A percentile compares a stretch with the other conserved stretches of the same genome.
Evolutionary conservation across 2,329 filamentous ascomycete species (phyloP).

Genomic region (Aspergillus piperis): DNA sequence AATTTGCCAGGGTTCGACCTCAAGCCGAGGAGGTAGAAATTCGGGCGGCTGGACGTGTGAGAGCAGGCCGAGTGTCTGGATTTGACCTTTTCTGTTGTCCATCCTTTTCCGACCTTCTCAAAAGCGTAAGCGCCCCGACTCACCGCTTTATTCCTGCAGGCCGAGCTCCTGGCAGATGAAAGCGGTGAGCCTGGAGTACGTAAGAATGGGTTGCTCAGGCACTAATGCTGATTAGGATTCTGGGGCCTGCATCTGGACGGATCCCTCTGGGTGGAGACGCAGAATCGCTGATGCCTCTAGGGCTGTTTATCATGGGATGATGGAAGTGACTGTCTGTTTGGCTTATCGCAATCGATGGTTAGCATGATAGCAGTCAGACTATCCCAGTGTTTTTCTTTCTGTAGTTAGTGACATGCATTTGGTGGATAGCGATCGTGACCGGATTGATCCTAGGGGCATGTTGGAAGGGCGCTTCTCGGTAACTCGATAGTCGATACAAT

Average conservation of each 20-base stretch:
- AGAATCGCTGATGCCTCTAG: not conserved
- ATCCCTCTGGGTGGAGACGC: not conserved
- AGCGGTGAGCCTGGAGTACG: not conserved
- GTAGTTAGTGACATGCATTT: not conserved
- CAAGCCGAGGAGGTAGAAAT: not conserved
- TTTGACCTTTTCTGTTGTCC: not conserved
- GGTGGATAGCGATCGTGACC: not conserved
- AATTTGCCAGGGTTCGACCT: conserved; percentile 12
- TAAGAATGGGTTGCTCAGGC: not conserved
- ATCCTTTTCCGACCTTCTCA: conserved; percentile 3
- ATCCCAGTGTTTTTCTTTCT: too few species aligned
- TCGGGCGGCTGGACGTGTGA: conserved; percentile 22
- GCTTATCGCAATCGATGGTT: too few species aligned
- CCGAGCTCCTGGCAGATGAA: conserved; percentile 4
- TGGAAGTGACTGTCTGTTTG: too few species aligned
- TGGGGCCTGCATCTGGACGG: not conserved
- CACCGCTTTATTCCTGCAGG: conserved; percentile 8
- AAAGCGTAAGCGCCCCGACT: conserved; percentile 1
- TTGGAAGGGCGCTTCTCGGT: not conserved
- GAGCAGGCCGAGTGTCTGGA: conserved; percentile 6
- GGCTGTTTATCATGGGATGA: not conserved
- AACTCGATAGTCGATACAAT: not conserved
- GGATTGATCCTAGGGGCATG: not conserved
- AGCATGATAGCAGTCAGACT: too few species aligned
- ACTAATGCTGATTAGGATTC: conserved; percentile 1